Evolutionary conservation across 2,329 filamentous ascomycete species (phyloP), one percentile per base, ranked within the genome.

Genomic region (Penicillium verrucosum): DNA sequence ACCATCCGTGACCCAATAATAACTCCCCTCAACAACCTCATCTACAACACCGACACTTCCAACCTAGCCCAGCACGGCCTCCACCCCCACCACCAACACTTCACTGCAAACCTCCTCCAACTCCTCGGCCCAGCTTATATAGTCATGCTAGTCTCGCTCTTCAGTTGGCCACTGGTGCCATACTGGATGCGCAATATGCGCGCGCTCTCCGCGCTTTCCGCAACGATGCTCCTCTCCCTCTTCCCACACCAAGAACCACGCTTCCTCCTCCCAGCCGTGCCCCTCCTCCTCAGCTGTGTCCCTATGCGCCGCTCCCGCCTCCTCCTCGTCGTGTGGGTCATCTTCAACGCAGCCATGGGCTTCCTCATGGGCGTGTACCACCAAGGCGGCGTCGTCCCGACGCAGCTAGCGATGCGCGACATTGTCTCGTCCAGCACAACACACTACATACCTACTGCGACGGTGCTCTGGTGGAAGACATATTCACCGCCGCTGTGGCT

Each of bases 11-110:
- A 56, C 59, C 89, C 89, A 0, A 82, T 89, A 47, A 85, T 93
- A 61, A 90, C 89, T 6, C 89, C 89, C 10, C 78, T 90, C 55
- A 92, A 93, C 71, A 92, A 92, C 70, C 79, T 92, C 59, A 74
- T 81, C 55, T 93, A 93, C 76, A 93, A 93, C 73, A 83, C 87
- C 18, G 78, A 82, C 47, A 79, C 85, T 25, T 79, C 81, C 40
- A 93, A 93, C 71, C 80, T 92, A 42, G 87, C 88, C 38, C 78
- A 85, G 62, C 89, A 93, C 76, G 89, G 89, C 47, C 75, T 92
- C 14, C 89, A 93, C 66, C 88, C 89, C 6, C 88, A 85, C 80
- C 90, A 92, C 70, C 89, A 92, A 70, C 89, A 92, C 70, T 72
- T 89, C 30, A 76, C 89, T 43, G 83, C 83, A 57, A 92, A 92